phyloP scores from a whole-genome alignment of 331 rosid genomes.

The Quercus phellos region DNA sequence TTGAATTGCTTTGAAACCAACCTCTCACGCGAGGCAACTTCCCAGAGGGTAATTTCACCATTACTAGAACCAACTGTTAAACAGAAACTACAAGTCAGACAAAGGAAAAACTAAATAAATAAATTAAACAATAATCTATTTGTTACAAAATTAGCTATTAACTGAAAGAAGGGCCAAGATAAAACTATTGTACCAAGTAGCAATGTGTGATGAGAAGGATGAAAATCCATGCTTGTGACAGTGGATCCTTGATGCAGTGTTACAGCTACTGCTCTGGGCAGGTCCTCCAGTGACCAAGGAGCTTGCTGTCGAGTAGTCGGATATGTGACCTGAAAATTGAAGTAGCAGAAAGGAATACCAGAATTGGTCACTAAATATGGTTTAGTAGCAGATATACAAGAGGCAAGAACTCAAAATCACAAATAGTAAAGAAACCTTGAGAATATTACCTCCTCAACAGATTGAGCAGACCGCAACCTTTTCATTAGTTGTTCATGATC shows the following conservation, averaged over 20 bases:
- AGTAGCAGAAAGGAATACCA: conserved; percentile 12
- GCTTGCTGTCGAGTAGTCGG: conserved; percentile 56
- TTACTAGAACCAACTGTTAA: conserved; percentile 69
- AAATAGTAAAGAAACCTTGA: conserved; percentile 1
- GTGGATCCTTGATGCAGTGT: conserved; percentile 72
- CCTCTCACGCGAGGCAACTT: conserved; percentile 56
- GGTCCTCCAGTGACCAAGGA: conserved; percentile 68
- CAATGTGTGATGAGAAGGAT: conserved; percentile 65
- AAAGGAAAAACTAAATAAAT: conserved; percentile 5
- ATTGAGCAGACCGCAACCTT: conserved; percentile 55
- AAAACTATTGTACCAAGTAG: conserved; percentile 58
- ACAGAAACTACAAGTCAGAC: conserved; percentile 3
- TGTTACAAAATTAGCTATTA: conserved; percentile 2
- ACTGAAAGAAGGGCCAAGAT: neutral
- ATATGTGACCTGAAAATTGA: conserved; percentile 52
- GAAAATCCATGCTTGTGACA: conserved; percentile 94
- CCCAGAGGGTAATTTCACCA: conserved; percentile 85
- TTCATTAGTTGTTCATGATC: conserved; percentile 77
- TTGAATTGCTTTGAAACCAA: conserved; percentile 72
- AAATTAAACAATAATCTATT: neutral
- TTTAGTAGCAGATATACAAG: conserved; percentile 3
- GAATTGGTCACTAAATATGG: conserved; percentile 5
- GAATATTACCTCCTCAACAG: conserved; percentile 66
- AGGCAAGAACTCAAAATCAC: neutral
- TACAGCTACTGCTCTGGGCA: conserved; percentile 70